A percentile compares a stretch with the other conserved stretches of the same genome.
Conservation (phyloP, 129 eudicot genomes). For the Ambrosia artemisiifolia region DNA sequence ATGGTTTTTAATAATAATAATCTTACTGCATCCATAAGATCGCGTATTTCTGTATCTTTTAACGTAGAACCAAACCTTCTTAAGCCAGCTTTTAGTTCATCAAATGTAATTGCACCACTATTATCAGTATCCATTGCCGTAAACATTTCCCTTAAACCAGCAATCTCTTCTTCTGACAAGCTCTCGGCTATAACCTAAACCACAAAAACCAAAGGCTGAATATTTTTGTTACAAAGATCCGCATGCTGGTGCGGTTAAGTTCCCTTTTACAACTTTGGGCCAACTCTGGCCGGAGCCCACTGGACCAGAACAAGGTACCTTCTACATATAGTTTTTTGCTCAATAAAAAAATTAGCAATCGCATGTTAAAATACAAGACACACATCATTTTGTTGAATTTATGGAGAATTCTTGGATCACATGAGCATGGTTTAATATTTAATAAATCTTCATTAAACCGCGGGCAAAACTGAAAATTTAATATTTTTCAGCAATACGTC, state of each 20-base stretch:
- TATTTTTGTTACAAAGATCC: neutral
- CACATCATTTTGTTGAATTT: neutral
- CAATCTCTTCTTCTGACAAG: constrained; percentile 87
- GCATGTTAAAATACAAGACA: neutral
- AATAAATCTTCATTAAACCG: neutral
- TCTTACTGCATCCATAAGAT: constrained; percentile 83
- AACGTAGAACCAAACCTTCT: constrained; percentile 73
- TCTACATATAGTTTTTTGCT: neutral
- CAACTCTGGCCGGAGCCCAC: neutral
- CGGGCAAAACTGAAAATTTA: neutral
- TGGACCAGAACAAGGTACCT: neutral
- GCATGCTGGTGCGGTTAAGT: neutral
- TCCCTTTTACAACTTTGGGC: neutral
- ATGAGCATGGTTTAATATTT: neutral
- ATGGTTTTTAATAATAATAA: neutral
- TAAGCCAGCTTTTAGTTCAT: constrained; percentile 84
- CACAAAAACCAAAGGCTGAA: neutral
- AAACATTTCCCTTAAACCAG: constrained; percentile 82
- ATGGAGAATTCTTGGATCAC: neutral
- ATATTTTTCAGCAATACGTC: neutral
- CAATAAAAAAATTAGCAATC: neutral
- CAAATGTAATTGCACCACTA: constrained; percentile 82
- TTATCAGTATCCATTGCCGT: constrained; percentile 47
- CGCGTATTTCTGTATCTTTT: constrained; percentile 82
- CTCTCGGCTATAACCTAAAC: constrained; percentile 86